Evolutionary conservation across 139 green algal genomes (phyloP).

Genomic region (Coelastrella sp.): DNA sequence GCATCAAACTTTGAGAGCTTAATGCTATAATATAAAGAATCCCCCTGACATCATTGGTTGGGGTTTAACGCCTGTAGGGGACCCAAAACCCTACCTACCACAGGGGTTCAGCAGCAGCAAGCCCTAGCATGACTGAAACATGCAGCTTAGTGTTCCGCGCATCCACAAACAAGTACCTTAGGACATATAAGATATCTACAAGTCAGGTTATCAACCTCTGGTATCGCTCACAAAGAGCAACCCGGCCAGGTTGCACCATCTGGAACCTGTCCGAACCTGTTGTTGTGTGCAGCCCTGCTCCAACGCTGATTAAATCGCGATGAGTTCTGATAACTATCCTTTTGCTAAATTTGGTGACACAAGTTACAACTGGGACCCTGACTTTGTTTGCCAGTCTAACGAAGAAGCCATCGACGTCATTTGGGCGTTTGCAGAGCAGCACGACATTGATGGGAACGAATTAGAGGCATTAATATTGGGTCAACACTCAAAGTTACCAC

Average conservation of each 20-base stretch:
- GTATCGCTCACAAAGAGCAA: no score
- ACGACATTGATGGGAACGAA: not conserved
- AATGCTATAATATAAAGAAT: not conserved
- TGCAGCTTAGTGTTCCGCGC: no score
- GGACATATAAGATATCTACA: no score
- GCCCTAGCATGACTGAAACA: no score
- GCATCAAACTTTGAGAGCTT: not conserved
- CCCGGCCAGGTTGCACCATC: not conserved
- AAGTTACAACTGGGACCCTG: not conserved
- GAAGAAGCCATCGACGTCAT: not conserved
- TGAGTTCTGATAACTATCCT: not conserved
- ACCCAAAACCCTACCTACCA: not conserved
- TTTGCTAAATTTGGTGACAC: not conserved
- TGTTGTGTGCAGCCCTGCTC: not conserved
- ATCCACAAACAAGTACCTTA: no score
- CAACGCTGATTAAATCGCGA: not conserved
- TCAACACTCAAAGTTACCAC: not conserved
- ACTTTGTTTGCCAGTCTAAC: not conserved
- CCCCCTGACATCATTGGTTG: not conserved
- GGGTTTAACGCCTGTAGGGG: not conserved
- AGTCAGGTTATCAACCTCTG: no score
- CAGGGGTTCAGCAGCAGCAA: no score
- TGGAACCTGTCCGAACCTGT: not conserved
- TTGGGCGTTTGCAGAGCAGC: not conserved
- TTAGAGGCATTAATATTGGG: not conserved